Evolutionary conservation across 352 stramenopile genomes (phyloP), one percentile per base, ranked within the genome.

Genomic region (Aphanomyces cochlioides): DNA sequence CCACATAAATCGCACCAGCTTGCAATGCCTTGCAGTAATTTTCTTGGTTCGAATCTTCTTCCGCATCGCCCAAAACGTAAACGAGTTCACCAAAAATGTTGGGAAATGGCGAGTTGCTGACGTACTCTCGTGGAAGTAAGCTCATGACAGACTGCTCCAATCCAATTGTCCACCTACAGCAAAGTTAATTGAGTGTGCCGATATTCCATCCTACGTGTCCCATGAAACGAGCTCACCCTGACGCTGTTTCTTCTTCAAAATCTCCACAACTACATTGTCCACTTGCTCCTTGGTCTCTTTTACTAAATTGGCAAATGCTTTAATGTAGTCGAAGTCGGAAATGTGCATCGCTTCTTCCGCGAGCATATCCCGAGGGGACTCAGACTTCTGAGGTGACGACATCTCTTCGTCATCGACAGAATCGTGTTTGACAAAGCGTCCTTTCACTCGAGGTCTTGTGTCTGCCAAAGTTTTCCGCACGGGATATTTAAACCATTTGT

Each of bases 401-500:
- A 36, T 15, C 34, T 57, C 43, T 17, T 56, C 53, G 12, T 50
- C 64, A 7, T 70, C 64, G 19, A 63, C 10, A 10, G 47, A 12
- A 34, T 70, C 64, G 54, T 70, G 53, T 50, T 70, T 70, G 64
- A 70, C 64, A 28, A 70, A 70, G 36, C 64, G 48, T 4, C 64
- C 64, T 36, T 70, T 70, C 17, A 70, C 64, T 12, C 64, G 64
- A 15, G 64, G 64, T 50, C 64, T 17, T 28, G 64, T 61, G 39
- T 70, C 64, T 4, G 64, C 64, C 34, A 70, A 50, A 17, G 64
- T 70, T 37, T 70, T 70, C 5, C 64, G 64, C 0, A 70, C 64
- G n/a, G 64, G 64, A 43, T 70, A 70, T 39, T 70, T 70, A 43
- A 70, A 70, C 64, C 64, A 70, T 40, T 70, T 70, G 48, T 61